Evolutionary conservation across 176 grass and related monocot species (phyloP).

Genomic region (Bolboschoenus planiculmis): DNA sequence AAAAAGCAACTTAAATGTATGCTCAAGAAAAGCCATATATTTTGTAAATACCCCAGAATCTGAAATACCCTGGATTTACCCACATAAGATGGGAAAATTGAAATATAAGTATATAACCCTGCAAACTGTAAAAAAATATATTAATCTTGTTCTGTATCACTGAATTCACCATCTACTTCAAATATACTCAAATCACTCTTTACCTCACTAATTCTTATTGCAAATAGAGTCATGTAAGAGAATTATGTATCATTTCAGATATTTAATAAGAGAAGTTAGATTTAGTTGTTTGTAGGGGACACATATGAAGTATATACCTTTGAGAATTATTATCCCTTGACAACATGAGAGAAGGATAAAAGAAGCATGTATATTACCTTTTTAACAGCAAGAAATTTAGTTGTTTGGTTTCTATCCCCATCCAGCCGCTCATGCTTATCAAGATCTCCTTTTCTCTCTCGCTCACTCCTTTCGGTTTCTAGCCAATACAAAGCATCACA

Average conservation of each 20-base stretch:
- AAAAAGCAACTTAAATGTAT: not conserved
- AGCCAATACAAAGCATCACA: constrained; percentile 24
- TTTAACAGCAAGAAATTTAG: constrained; percentile 80
- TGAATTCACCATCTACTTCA: not conserved
- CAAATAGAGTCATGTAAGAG: not conserved
- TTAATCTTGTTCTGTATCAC: not conserved
- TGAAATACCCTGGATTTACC: not conserved
- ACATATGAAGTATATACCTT: not conserved
- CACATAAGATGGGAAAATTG: not conserved
- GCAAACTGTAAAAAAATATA: not conserved
- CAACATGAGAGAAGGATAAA: constrained; percentile 30
- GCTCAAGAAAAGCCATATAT: not conserved
- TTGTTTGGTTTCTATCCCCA: constrained; percentile 90
- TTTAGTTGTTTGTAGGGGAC: not conserved
- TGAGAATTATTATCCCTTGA: not conserved
- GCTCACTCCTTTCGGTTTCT: constrained; percentile 85
- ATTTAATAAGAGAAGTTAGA: not conserved
- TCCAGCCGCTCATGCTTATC: constrained; percentile 78
- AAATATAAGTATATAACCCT: not conserved
- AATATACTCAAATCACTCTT: not conserved
- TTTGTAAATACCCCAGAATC: not conserved
- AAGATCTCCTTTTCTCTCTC: constrained; percentile 97
- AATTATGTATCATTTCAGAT: not conserved
- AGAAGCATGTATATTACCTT: constrained; percentile 49
- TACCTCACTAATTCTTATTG: not conserved